These are phyloP conservation scores for Galerina sulciceps DNA, from an alignment of 768 basidiomycete genomes.

Conservation along the genomic window DNA sequence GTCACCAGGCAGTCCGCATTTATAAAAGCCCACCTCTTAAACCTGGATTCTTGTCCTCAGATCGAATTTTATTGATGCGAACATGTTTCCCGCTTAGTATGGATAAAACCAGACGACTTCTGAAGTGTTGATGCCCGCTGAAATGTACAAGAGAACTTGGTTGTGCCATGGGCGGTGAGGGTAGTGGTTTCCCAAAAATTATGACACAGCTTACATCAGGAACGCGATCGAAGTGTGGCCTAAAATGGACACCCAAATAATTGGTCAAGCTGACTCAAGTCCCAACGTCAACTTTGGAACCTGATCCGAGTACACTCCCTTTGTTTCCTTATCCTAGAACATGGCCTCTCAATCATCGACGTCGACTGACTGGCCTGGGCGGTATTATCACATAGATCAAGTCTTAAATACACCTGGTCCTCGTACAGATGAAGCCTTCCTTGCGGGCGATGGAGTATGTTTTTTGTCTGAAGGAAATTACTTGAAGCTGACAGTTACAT, in stretches of 20 bases:
- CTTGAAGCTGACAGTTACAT: conserved; percentile 7
- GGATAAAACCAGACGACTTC: conserved; percentile 86
- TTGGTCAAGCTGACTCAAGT: conserved; percentile 10
- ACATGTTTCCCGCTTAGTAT: conserved; percentile 87
- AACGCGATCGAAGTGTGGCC: conserved; percentile 17
- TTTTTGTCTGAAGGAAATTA: conserved; percentile 1
- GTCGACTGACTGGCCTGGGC: conserved; percentile 49
- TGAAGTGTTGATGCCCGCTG: conserved; percentile 81
- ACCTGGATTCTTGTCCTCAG: conserved; percentile 94
- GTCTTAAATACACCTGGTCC: conserved; percentile 87
- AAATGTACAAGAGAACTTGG: conserved; percentile 53
- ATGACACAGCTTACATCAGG: conserved; percentile 20
- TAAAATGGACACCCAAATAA: conserved; percentile 8
- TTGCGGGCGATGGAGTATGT: conserved; percentile 79
- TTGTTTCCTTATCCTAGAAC: conserved; percentile 10
- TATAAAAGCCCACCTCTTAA: conserved; percentile 65
- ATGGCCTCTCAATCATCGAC: conserved; percentile 22
- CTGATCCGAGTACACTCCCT: conserved; percentile 1
- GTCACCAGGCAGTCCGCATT: neutral
- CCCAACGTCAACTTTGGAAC: conserved; percentile 9
- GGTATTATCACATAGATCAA: conserved; percentile 86
- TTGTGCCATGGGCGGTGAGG: conserved; percentile 43
- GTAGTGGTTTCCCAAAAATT: conserved; percentile 12
- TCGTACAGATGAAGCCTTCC: conserved; percentile 83
- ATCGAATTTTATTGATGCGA: conserved; percentile 84